phyloP scores from a whole-genome alignment of 768 basidiomycete genomes.

The Cubamyces sp. region DNA sequence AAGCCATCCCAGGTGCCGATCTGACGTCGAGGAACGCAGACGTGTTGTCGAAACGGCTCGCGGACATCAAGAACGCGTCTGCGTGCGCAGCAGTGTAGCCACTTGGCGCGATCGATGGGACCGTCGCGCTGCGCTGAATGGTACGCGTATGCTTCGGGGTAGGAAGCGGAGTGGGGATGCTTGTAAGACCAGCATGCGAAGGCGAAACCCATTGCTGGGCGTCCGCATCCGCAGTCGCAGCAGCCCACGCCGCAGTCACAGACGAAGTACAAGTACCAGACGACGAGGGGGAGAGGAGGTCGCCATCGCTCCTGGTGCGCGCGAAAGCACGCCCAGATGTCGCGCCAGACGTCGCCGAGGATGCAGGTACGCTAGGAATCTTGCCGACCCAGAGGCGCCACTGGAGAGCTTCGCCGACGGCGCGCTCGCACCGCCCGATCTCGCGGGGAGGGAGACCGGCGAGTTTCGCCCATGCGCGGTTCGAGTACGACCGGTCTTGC shows the following conservation, averaged over 20 bases:
- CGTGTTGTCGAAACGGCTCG: neutral
- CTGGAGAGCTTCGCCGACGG: constrained; percentile 81
- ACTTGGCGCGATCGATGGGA: constrained; percentile 21
- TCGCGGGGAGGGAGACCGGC: constrained; percentile 86
- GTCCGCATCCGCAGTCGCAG: constrained; percentile 21
- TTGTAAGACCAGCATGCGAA: neutral
- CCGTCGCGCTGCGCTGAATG: constrained; percentile 29
- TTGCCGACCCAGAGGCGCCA: constrained; percentile 97
- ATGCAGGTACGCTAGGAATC: constrained; percentile 36
- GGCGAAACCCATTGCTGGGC: neutral
- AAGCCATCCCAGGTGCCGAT: constrained; percentile 15
- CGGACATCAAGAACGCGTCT: constrained; percentile 4
- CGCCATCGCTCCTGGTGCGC: constrained; percentile 31
- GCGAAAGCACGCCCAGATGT: constrained; percentile 18
- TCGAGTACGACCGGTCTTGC: constrained; percentile 93
- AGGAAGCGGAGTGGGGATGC: constrained; percentile 17
- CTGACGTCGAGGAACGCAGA: constrained; percentile 5
- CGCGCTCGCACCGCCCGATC: constrained; percentile 87
- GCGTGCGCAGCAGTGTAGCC: constrained; percentile 5
- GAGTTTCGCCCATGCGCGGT: constrained; percentile 92
- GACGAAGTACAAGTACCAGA: constrained; percentile 12
- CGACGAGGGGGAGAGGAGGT: constrained; percentile 9
- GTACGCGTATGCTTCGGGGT: constrained; percentile 12
- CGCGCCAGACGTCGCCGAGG: constrained; percentile 12
- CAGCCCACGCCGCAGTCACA: constrained; percentile 23